A percentile compares a stretch with the other conserved stretches of the same genome.
Evolutionary conservation across 2,329 filamentous ascomycete species (phyloP).

Genomic region (Pseudocercospora crystallina): DNA sequence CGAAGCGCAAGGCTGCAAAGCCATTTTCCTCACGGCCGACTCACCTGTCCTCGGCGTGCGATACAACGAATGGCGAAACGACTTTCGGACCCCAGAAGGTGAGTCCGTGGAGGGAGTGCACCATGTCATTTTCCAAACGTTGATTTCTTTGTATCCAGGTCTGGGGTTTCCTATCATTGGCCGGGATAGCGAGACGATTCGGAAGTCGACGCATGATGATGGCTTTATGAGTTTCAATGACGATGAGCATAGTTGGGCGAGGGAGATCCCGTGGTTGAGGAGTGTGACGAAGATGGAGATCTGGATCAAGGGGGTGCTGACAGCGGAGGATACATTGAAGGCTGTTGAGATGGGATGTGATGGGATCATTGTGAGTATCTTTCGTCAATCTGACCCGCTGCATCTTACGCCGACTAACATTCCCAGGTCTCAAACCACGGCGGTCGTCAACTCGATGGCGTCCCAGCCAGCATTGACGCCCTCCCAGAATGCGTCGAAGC

Average conservation of each 20-base stretch:
- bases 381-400: not conserved
- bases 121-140: too few relatives aligned
- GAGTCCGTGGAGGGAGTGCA: conserved; percentile 1
- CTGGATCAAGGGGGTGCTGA: conserved; percentile 47
- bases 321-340: conserved; percentile 43
- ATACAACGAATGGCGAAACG: conserved; percentile 55
- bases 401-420: not conserved
- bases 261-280: conserved; percentile 51
- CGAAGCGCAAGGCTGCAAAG: conserved; percentile 48
- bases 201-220: conserved; percentile 31
- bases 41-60: conserved; percentile 54
- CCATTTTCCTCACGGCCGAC: conserved; percentile 57
- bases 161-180: conserved; percentile 27
- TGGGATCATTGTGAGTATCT: conserved; percentile 37
- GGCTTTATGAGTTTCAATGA: conserved; percentile 32
- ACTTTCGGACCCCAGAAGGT: conserved; percentile 41
- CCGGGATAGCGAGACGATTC: conserved; percentile 26
- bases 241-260: conserved; percentile 30
- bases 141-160: not conserved
- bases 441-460: conserved; percentile 57
- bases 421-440: conserved; percentile 50
- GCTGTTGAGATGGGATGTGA: conserved; percentile 45
- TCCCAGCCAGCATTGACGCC: conserved; percentile 53
- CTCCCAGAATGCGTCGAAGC: conserved; percentile 41
- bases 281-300: conserved; percentile 50